phyloP scores from a whole-genome alignment of 2,329 filamentous ascomycete species.

The Hypoxylon sp. region DNA sequence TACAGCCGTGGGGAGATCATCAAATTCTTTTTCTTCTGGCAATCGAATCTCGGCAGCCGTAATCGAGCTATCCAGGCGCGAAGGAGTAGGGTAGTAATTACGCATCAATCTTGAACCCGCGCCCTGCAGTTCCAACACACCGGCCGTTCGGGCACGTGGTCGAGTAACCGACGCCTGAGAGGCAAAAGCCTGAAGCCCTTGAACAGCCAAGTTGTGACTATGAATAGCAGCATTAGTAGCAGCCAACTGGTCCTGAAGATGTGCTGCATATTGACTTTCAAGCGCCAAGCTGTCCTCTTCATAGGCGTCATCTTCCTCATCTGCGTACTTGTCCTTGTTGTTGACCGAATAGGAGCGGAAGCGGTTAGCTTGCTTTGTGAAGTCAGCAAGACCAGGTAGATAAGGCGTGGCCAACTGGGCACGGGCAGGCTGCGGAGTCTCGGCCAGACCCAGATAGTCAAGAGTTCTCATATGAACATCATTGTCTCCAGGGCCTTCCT shows the following conservation, averaged over 20 bases:
- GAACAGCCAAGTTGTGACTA: slow-evolving; percentile 92
- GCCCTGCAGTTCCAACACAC: slow-evolving; percentile 81
- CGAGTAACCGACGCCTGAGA: slow-evolving; percentile 85
- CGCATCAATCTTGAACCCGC: slow-evolving; percentile 76
- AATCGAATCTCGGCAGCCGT: slow-evolving; percentile 81
- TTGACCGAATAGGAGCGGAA: slow-evolving; percentile 99
- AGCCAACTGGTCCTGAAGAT: slow-evolving; percentile 73
- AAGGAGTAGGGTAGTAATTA: slow-evolving; percentile 80
- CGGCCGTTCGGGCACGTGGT: slow-evolving; percentile 91
- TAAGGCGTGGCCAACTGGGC: slow-evolving; percentile 83
- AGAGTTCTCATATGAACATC: slow-evolving; percentile 91
- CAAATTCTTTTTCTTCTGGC: slow-evolving; percentile 82
- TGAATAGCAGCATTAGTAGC: slow-evolving; percentile 81
- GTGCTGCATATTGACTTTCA: slow-evolving; percentile 72
- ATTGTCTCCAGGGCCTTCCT: slow-evolving; percentile 85
- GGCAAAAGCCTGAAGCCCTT: slow-evolving; percentile 78
- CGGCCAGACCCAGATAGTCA: slow-evolving; percentile 94
- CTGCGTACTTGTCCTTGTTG: slow-evolving; percentile 96
- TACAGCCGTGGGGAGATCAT: slow-evolving; percentile 84
- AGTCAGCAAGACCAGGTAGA: slow-evolving; percentile 80
- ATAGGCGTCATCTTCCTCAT: slow-evolving; percentile 86
- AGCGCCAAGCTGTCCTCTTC: slow-evolving; percentile 69
- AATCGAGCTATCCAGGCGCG: slow-evolving; percentile 82
- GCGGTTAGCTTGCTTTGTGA: slow-evolving; percentile 84
- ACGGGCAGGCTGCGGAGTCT: slow-evolving; percentile 86